phyloP scores from a whole-genome alignment of 176 grass and related monocot genomes.

The Aegilops bicornis region DNA sequence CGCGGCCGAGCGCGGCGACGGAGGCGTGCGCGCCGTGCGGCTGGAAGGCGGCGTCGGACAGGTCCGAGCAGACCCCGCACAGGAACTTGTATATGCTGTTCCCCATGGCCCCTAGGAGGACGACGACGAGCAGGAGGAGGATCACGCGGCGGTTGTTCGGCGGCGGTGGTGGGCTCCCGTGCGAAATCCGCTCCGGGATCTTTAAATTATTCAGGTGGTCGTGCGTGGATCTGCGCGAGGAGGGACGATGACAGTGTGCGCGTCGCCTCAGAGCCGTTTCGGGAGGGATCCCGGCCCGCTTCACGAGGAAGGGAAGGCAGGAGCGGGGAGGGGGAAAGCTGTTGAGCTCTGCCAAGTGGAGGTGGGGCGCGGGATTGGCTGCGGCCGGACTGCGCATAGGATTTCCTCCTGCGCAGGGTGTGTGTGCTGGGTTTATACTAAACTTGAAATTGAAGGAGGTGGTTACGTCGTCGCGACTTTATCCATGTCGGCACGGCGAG shows the following conservation, averaged over 20 bases:
- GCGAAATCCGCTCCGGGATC: conserved; percentile 43
- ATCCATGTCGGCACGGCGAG: conserved; percentile 2
- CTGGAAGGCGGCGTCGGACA: not conserved
- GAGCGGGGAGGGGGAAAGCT: not conserved
- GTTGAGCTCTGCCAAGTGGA: conserved; percentile 20
- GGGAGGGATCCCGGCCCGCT: conserved; percentile 32
- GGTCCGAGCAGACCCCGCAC: conserved; percentile 42
- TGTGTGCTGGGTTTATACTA: not conserved
- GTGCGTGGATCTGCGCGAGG: conserved; percentile 34
- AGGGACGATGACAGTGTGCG: not conserved
- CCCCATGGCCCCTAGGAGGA: conserved; percentile 42
- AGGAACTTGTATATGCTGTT: conserved; percentile 74
- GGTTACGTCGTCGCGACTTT: not conserved
- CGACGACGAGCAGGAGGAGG: not conserved
- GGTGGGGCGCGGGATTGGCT: not conserved
- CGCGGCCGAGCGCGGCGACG: conserved; percentile 65
- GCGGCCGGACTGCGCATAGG: not conserved
- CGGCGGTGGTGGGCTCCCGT: not conserved
- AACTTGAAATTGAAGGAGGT: not conserved
- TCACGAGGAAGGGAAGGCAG: conserved; percentile 35
- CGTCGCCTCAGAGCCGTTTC: conserved; percentile 20
- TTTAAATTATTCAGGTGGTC: not conserved
- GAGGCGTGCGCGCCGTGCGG: conserved; percentile 39
- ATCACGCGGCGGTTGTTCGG: no score
- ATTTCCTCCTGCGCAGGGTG: not conserved